Conservation (phyloP, 176 grass and related monocot species). For the Zoysia pacifica region DNA sequence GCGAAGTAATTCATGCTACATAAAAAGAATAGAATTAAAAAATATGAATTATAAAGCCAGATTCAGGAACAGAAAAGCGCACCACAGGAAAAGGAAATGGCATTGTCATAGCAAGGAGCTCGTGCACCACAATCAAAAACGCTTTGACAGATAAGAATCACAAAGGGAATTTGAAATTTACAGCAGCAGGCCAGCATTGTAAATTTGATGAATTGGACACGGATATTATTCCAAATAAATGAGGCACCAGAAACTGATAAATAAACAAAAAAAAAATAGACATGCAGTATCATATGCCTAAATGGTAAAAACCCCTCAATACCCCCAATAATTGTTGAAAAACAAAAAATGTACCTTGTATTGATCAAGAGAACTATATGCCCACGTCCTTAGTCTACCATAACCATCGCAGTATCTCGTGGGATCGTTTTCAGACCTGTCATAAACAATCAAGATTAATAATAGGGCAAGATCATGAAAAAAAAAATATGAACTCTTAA, state of each 20-base stretch:
- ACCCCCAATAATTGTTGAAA: neutral
- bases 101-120: neutral
- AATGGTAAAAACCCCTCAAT: neutral
- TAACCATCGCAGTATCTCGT: constrained; percentile 77
- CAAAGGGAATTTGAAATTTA: neutral
- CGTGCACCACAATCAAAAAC: neutral
- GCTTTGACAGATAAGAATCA: neutral
- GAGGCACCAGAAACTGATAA: neutral
- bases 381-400: constrained; percentile 80
- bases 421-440: constrained; percentile 70
- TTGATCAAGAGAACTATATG: constrained; percentile 93
- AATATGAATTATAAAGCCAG: constrained; percentile 3
- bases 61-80: constrained; percentile 30
- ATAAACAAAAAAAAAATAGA: neutral
- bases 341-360: constrained; percentile 68
- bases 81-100: neutral
- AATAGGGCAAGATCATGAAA: neutral
- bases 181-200: neutral
- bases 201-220: neutral
- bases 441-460: constrained; percentile 6
- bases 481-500: neutral
- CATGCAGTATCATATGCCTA: neutral
- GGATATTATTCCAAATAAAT: neutral
- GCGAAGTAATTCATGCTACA: constrained; percentile 88
- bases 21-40: constrained; percentile 34